Base-by-base conservation (phyloP, 768 basidiomycete species). In the Collybia sordida region DNA sequence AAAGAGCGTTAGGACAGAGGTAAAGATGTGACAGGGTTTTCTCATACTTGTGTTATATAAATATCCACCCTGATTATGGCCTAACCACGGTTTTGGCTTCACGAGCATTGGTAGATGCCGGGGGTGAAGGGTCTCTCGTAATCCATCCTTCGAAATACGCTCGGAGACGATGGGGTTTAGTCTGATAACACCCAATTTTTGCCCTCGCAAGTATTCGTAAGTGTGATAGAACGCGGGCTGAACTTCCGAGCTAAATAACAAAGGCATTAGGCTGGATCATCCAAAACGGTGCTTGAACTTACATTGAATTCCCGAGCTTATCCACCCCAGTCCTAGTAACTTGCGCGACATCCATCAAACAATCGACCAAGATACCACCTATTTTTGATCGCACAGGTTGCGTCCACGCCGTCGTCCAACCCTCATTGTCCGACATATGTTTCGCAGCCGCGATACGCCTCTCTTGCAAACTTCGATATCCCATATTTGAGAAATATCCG, bases 71-170 rank as follows among this genome's bases (percentile, higher is more conserved):
- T 86, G 72, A 47, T 88, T 79, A 54, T 83, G 77, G 49, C 75
- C 73, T 1, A 89, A 60, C 96, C 95, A 98, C 0, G 92, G 90
- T 55, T 85, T 86, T 2, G 96, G 96, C 53, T 85, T 84, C 21
- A 95, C 80, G 6, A 99, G 78, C 97, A 98, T 99, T 7, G 96
- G 96, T 19, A 99, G 77, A 66, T 96, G 91, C 1, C 94, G 90
- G 14, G 96, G 94, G 68, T 96, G 93, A 15, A 98, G 73, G 0
- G 88, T 81, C 46, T 84, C 78, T 11, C 74, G 70, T 17, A 94
- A 61, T 35, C 69, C 75, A 52, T 98, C 95, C 50, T 81, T 83
- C 2, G 90, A 83, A 47, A 98, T 72, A 2, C 88, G 80, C 12
- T 88, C 83, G 3, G 85, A 73, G 4, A 98, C 87, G 3, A 77